A percentile compares a stretch with the other conserved stretches of the same genome.
Evolutionary conservation across 176 grass and related monocot genomes (phyloP).

Genomic region (Hyparrhenia diplandra): DNA sequence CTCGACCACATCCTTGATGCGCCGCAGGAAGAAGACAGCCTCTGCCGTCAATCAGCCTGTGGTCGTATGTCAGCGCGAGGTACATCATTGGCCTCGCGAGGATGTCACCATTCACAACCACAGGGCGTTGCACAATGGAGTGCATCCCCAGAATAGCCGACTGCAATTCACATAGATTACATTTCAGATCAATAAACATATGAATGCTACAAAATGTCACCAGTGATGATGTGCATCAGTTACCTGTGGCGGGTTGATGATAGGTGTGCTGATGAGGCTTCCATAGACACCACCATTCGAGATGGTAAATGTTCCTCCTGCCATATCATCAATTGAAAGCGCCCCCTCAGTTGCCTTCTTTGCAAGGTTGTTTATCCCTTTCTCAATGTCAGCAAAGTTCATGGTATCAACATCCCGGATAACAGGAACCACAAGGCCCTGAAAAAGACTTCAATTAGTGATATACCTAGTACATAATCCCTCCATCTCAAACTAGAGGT

Average conservation of each 20-base stretch:
- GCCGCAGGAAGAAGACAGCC: constrained; percentile 72
- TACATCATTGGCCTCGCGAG: constrained; percentile 83
- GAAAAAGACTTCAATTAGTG: constrained; percentile 10
- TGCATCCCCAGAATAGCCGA: constrained; percentile 89
- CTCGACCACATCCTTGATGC: constrained; percentile 86
- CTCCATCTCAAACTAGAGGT: neutral
- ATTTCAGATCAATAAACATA: constrained; percentile 5
- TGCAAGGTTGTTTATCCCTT: constrained; percentile 71
- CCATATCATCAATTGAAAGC: constrained; percentile 90
- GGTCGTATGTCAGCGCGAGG: constrained; percentile 68
- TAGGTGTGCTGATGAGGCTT: constrained; percentile 82
- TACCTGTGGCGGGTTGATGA: constrained; percentile 87
- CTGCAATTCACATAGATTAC: constrained; percentile 23
- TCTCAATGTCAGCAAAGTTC: constrained; percentile 88
- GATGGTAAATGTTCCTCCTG: constrained; percentile 85
- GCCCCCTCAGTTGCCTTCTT: constrained; percentile 78
- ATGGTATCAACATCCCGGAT: constrained; percentile 66
- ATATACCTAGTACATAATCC: neutral
- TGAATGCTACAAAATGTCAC: neutral
- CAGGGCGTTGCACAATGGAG: constrained; percentile 65
- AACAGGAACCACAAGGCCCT: constrained; percentile 85
- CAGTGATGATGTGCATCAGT: neutral
- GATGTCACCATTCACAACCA: constrained; percentile 59
- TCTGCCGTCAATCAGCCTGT: constrained; percentile 82
- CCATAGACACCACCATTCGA: constrained; percentile 88